Percentiles rank a stretch among this genome's conserved stretches.
phyloP scores from a whole-genome alignment of 257 asterid genomes.

The Nicotiana obtusifolia region DNA sequence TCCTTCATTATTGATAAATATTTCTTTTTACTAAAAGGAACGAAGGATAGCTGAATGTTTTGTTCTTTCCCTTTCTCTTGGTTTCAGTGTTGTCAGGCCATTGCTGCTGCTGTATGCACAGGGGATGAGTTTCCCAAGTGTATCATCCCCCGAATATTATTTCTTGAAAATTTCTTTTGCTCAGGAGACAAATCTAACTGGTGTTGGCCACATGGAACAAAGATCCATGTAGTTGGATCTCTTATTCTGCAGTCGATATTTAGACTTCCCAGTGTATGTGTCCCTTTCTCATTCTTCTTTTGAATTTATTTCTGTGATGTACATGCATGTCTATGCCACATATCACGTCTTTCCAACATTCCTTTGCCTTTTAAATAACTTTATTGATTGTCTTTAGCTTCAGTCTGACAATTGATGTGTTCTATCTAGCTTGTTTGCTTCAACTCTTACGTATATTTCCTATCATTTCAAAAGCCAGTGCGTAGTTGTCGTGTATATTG shows the following conservation, averaged over 20 bases:
- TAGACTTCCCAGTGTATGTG: constrained; percentile 65
- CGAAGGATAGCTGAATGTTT: constrained; percentile 2
- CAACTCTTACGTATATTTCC: neutral
- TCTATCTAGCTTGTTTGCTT: constrained; percentile 2
- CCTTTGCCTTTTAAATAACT: neutral
- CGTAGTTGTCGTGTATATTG: neutral
- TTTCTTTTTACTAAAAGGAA: neutral
- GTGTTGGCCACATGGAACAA: constrained; percentile 70
- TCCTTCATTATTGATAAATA: neutral
- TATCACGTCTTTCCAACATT: neutral
- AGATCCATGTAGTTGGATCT: constrained; percentile 83
- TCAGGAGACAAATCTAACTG: constrained; percentile 60
- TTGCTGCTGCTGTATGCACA: constrained; percentile 65
- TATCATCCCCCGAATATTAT: constrained; percentile 64
- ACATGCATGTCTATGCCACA: neutral
- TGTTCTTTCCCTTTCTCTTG: neutral
- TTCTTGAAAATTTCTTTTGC: constrained; percentile 58
- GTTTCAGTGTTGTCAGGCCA: constrained; percentile 81
- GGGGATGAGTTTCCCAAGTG: constrained; percentile 49
- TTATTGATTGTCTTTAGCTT: neutral
- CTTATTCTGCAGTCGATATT: constrained; percentile 81
- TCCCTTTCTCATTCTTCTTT: constrained; percentile 9
- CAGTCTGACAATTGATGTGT: neutral
- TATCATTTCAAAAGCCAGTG: neutral
- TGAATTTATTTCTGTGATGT: neutral